Conservation (phyloP, 129 eudicot genomes). For the Pseudognaphalium luteoalbum region DNA sequence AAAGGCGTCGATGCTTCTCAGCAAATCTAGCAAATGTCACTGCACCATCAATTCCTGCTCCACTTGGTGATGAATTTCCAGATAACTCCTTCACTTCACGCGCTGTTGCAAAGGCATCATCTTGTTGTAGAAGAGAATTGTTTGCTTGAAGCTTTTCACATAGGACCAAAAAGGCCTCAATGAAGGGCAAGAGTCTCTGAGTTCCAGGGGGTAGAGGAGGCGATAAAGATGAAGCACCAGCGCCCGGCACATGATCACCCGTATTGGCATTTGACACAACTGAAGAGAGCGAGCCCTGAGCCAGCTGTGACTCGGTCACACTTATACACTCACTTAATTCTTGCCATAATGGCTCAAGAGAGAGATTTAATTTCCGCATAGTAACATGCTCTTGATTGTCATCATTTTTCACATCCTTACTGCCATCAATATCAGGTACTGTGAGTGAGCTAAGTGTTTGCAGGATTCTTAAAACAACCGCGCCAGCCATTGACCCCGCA, state of each 20-base stretch:
- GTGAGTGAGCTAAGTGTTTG: slow-evolving; percentile 89
- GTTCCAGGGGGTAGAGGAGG: slow-evolving; percentile 97
- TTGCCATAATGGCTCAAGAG: slow-evolving; percentile 93
- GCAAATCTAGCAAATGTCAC: slow-evolving; percentile 79
- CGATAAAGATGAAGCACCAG: slow-evolving; percentile 46
- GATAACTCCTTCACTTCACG: slow-evolving; percentile 77
- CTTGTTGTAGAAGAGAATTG: slow-evolving; percentile 59
- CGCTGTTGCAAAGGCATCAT: slow-evolving; percentile 73
- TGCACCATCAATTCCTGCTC: slow-evolving; percentile 59
- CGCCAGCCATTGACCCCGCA: slow-evolving; percentile 98
- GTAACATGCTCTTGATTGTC: slow-evolving; percentile 75
- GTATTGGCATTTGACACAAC: slow-evolving; percentile 43
- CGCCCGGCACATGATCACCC: slow-evolving; percentile 58
- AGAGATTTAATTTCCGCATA: slow-evolving; percentile 71
- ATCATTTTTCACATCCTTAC: slow-evolving; percentile 33
- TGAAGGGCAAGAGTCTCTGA: slow-evolving; percentile 84
- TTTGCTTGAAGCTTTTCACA: slow-evolving; percentile 90
- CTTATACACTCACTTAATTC: slow-evolving; percentile 90
- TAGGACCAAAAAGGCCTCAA: slow-evolving; percentile 83
- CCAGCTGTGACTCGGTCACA: slow-evolving; percentile 71
- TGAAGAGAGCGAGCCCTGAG: slow-evolving; percentile 65
- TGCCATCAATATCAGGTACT: slow-evolving; percentile 37
- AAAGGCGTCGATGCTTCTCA: slow-evolving; percentile 88
- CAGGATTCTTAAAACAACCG: slow-evolving; percentile 84
- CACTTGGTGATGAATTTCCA: slow-evolving; percentile 49